Evolutionary conservation across 1,284 basidiomycete genomes (phyloP).

Genomic region (Melampsora medusae): DNA sequence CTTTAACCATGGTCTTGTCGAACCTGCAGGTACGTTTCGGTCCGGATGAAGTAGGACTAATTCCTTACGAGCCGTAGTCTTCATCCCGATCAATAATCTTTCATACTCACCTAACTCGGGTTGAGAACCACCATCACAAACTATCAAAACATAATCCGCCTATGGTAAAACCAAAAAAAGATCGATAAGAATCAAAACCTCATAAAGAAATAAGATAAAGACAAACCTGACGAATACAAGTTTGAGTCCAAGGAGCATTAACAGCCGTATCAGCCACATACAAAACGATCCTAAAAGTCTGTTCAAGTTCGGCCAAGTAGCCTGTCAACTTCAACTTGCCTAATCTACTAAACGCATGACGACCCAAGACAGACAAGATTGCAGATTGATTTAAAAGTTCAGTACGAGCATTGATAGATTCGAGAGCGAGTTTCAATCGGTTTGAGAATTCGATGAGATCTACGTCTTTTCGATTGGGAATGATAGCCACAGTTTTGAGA

Average conservation of each 20-base stretch:
- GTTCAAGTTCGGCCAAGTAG: constrained; percentile 92
- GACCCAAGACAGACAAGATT: constrained; percentile 80
- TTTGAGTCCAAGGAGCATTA: constrained; percentile 92
- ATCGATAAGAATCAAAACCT: background rate
- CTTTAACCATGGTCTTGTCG: constrained; percentile 93
- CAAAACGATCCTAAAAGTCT: constrained; percentile 81
- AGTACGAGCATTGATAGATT: constrained; percentile 81
- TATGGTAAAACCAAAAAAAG: constrained; percentile 53
- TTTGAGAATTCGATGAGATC: constrained; percentile 82
- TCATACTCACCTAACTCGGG: constrained; percentile 62
- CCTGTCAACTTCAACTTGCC: constrained; percentile 88
- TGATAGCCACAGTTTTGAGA: constrained; percentile 83
- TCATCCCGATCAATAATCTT: constrained; percentile 83
- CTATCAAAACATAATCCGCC: constrained; percentile 93
- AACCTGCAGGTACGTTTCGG: constrained; percentile 81
- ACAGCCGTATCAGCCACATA: constrained; percentile 92
- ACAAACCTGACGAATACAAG: constrained; percentile 82
- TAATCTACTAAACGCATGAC: constrained; percentile 88
- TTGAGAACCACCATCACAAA: constrained; percentile 80
- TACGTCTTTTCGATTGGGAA: constrained; percentile 75
- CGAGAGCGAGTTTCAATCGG: constrained; percentile 80
- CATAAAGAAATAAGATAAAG: background rate
- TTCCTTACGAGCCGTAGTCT: constrained; percentile 96
- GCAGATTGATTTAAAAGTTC: constrained; percentile 87
- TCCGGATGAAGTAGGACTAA: constrained; percentile 90